These are phyloP conservation scores for Litsea cubeba DNA, from an alignment of 164 flowering plant species.

Conservation along the genomic window DNA sequence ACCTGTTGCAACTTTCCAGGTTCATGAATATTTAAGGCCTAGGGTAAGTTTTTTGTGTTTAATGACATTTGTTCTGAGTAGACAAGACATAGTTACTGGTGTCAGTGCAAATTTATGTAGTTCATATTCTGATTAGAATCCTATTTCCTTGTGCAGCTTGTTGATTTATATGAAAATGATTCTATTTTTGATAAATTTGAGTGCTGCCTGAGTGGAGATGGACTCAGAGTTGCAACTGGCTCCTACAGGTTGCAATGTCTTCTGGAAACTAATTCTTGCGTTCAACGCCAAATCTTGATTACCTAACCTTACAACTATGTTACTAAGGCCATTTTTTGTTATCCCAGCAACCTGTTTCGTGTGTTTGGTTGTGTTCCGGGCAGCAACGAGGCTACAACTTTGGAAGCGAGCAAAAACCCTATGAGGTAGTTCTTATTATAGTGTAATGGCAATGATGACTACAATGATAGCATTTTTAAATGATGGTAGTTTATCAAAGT, in stretches of 20 bases:
- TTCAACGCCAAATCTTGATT: not conserved
- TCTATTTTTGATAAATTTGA: conserved; percentile 97
- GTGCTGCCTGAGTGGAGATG: conserved; percentile 96
- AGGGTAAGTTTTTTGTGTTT: conserved; percentile 43
- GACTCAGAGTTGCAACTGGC: conserved; percentile 87
- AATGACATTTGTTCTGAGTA: not conserved
- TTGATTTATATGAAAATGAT: conserved; percentile 96
- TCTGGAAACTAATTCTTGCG: not conserved
- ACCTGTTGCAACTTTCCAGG: conserved; percentile 93
- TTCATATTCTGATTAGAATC: not conserved
- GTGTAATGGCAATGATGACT: not conserved
- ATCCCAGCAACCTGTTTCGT: conserved; percentile 82
- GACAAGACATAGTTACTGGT: not conserved
- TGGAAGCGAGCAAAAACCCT: conserved; percentile 98
- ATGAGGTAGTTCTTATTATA: conserved; percentile 56
- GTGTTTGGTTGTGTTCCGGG: conserved; percentile 81
- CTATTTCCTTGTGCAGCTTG: conserved; percentile 48
- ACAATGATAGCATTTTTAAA: not conserved
- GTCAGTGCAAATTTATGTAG: not conserved
- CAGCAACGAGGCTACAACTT: conserved; percentile 76
- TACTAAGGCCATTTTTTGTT: not conserved
- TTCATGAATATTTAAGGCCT: conserved; percentile 93
- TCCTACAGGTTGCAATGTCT: conserved; percentile 69
- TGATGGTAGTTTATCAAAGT: no score
- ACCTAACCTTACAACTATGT: not conserved